phyloP scores from a whole-genome alignment of 177 flowering plant genomes.

The Vitis hybrid region DNA sequence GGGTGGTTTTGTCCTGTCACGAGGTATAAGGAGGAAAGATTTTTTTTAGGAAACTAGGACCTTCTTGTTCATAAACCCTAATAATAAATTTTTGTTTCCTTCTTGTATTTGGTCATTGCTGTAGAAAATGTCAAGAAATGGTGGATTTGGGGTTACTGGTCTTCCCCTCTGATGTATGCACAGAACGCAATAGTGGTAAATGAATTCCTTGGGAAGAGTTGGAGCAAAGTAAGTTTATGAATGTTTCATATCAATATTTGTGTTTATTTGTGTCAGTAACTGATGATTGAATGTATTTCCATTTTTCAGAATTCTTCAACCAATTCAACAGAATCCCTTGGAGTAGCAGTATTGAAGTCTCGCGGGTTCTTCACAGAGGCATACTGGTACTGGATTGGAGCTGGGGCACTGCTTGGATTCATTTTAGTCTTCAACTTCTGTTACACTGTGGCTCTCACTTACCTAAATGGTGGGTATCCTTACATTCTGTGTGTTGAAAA shows the following conservation, averaged over 20 bases:
- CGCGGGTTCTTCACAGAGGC: slow-evolving; percentile 14
- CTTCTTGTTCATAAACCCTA: not conserved
- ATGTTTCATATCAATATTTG: not conserved
- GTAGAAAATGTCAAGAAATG: slow-evolving; percentile 21
- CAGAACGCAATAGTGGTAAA: slow-evolving; percentile 22
- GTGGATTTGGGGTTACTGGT: slow-evolving; percentile 34
- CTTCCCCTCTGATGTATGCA: slow-evolving; percentile 26
- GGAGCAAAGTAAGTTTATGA: slow-evolving; percentile 14
- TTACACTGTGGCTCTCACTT: slow-evolving; percentile 16
- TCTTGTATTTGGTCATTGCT: not conserved
- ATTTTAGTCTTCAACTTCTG: slow-evolving; percentile 16
- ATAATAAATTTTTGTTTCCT: not conserved
- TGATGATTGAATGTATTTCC: not conserved
- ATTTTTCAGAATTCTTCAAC: not conserved
- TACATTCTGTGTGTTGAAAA: no score
- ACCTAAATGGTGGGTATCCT: slow-evolving; percentile 18
- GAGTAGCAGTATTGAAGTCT: slow-evolving; percentile 12
- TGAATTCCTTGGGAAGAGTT: slow-evolving; percentile 23
- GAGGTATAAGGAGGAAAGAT: slow-evolving; percentile 19
- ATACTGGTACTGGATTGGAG: slow-evolving; percentile 27
- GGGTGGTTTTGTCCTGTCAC: slow-evolving; percentile 35
- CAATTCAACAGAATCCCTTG: slow-evolving; percentile 10
- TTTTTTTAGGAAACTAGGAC: not conserved
- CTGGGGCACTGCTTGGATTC: slow-evolving; percentile 20
- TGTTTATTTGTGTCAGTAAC: not conserved